Conservation (phyloP, 2,329 filamentous ascomycete species). For the Aspergillus calidoustus region DNA sequence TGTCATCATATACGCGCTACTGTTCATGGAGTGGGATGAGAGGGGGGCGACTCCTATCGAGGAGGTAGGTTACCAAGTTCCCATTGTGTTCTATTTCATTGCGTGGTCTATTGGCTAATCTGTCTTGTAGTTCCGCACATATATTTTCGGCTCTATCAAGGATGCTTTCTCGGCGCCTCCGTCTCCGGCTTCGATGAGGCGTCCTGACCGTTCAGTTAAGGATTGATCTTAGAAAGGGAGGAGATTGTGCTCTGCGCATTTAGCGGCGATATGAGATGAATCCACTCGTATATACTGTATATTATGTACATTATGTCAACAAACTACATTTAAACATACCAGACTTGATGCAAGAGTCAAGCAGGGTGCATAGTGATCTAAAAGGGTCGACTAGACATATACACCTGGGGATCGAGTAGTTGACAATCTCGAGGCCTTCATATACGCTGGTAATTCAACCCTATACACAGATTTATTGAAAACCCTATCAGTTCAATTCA, state of each 20-base stretch:
- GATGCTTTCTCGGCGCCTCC: conserved; percentile 40
- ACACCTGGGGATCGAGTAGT: too few relatives aligned
- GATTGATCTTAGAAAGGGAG: neutral
- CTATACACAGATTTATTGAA: neutral
- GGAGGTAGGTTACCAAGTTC: conserved; percentile 33
- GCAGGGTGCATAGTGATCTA: too few relatives aligned
- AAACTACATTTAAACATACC: neutral
- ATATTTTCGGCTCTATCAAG: conserved; percentile 38
- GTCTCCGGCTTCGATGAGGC: conserved; percentile 33
- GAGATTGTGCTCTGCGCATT: neutral
- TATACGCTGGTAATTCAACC: too few relatives aligned
- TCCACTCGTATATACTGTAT: neutral
- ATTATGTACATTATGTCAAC: neutral
- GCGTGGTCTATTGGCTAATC: neutral
- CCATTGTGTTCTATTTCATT: neutral
- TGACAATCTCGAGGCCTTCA: too few relatives aligned
- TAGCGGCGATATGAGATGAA: neutral
- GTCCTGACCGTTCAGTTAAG: conserved; percentile 20
- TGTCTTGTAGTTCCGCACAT: conserved; percentile 37
- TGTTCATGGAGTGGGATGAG: conserved; percentile 53
- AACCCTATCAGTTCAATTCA: conserved; percentile 17
- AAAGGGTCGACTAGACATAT: too few relatives aligned
- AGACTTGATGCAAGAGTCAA: too few relatives aligned
- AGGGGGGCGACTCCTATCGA: conserved; percentile 44
- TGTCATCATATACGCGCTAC: conserved; percentile 47